Conservation (phyloP, 1,139 yeast genomes). For the Protomyces pachydermus region DNA sequence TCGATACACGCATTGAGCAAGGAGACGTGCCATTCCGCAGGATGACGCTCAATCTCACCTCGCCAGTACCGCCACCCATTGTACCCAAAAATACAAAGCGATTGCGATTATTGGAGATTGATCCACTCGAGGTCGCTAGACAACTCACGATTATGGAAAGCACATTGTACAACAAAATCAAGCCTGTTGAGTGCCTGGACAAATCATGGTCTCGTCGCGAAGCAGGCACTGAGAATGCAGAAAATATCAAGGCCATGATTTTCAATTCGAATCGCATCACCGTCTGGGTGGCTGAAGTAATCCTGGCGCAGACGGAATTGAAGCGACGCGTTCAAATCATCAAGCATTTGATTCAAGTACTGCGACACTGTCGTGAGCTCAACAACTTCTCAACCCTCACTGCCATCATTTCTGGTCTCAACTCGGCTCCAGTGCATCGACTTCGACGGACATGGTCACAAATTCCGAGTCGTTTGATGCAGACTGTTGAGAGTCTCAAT, state of each 20-base stretch:
- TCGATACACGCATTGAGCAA: constrained; percentile 30
- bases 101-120: constrained; percentile 53
- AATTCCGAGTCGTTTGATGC: constrained; percentile 52
- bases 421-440: constrained; percentile 83
- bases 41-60: constrained; percentile 29
- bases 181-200: constrained; percentile 69
- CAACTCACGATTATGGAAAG: constrained; percentile 78
- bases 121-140: constrained; percentile 70
- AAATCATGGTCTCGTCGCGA: constrained; percentile 53
- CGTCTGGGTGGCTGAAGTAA: constrained; percentile 74
- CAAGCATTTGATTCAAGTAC: constrained; percentile 55
- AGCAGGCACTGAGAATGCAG: constrained; percentile 45
- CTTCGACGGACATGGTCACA: constrained; percentile 78
- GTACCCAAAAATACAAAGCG: constrained; percentile 30
- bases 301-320: constrained; percentile 58
- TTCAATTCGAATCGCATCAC: constrained; percentile 49
- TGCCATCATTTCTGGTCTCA: constrained; percentile 81
- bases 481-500: constrained; percentile 64
- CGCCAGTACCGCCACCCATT: constrained; percentile 34
- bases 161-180: constrained; percentile 59
- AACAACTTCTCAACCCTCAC: constrained; percentile 92
- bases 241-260: constrained; percentile 35
- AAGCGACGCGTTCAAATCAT: constrained; percentile 66
- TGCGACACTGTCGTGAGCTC: constrained; percentile 53
- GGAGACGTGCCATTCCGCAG: constrained; percentile 29